Percentiles rank a stretch among this genome's conserved stretches.
Conservation (phyloP, 495 filamentous ascomycete species). For the Barbatosphaeria neglecta region DNA sequence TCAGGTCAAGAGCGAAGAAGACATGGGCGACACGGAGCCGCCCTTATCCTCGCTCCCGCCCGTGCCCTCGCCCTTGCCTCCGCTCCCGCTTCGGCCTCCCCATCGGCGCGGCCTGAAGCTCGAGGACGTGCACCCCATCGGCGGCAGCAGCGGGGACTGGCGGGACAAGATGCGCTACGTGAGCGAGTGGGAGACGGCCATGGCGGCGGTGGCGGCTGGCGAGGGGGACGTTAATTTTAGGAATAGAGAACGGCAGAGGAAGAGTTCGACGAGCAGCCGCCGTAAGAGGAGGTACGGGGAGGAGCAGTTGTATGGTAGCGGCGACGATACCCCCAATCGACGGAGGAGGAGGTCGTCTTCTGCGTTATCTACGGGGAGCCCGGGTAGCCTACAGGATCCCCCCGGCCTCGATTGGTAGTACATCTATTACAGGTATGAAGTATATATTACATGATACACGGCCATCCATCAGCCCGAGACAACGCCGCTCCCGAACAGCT, state of each 20-base stretch:
- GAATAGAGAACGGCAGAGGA: not conserved
- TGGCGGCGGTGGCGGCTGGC: not conserved
- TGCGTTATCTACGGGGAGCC: too few relatives aligned
- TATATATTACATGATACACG: not conserved
- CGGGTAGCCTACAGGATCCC: too few relatives aligned
- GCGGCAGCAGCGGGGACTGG: not conserved
- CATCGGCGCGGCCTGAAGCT: not conserved
- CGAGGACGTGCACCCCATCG: not conserved
- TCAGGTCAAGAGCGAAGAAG: conserved; percentile 69
- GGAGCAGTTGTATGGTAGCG: too few relatives aligned
- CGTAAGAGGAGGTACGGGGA: not conserved
- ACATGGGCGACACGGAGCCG: too few relatives aligned
- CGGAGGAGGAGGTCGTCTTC: too few relatives aligned
- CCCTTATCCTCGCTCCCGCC: too few relatives aligned
- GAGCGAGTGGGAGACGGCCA: conserved; percentile 1
- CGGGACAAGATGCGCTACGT: not conserved
- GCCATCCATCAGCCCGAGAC: not conserved
- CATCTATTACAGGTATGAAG: too few relatives aligned
- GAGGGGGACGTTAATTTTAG: too few relatives aligned
- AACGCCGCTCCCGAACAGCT: conserved; percentile 29
- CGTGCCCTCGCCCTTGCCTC: too few relatives aligned
- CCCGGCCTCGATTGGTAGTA: too few relatives aligned
- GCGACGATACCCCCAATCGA: too few relatives aligned
- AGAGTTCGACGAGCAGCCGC: not conserved
- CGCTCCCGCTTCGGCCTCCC: too few relatives aligned